Base-by-base conservation (phyloP, 352 stramenopile species). In the Plasmopara viticola region DNA sequence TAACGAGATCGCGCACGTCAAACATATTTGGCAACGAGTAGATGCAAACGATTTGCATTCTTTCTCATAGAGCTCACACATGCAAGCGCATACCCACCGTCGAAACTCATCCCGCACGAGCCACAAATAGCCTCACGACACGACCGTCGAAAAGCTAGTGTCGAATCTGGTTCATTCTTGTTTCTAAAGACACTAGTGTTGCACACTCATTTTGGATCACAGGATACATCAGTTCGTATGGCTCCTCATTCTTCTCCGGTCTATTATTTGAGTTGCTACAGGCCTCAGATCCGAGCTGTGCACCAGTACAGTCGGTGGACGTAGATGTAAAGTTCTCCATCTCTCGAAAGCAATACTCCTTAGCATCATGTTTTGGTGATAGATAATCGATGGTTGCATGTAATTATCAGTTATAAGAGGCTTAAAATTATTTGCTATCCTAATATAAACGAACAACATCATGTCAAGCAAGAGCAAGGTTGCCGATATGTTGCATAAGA, bases 151-250 rank as follows among this genome's bases (percentile, higher is more conserved):
- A 99, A 98, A 42, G 96, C 98, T 14, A 99, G 76, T 35, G 96
- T 98, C 5, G 95, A 90, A 78, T 99, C 96, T 75, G 98, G 89
- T 61, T 99, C 95, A 62, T 98, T 97, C 81, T 99, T 99, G 63
- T 99, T 99, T 78, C 99, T 99, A 52, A 99, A 78, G 9, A 99
- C 39, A 99, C 90, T 96, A 99, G 99, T 18, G 96, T 94, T 13
- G 96, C 96, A 58, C 96, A 96, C 68, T 99, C 92, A 58, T 98
- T 89, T 44, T 99, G 68, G 70, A 99, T 85, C 9, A 99, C 83
- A 30, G 94, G 90, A 70, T 99, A 99, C 25, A 95, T 98, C 52
- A 77, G 74, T 62, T 97, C 78, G 64, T 97, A 96, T 6, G 91
- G 92, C 64, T 97, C 97, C 55, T 82, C 70, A 62, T 94, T 95